Evolutionary conservation across 2,329 filamentous ascomycete genomes (phyloP), one percentile per base, ranked within the genome.

Genomic region (Coniochaeta prunicola): DNA sequence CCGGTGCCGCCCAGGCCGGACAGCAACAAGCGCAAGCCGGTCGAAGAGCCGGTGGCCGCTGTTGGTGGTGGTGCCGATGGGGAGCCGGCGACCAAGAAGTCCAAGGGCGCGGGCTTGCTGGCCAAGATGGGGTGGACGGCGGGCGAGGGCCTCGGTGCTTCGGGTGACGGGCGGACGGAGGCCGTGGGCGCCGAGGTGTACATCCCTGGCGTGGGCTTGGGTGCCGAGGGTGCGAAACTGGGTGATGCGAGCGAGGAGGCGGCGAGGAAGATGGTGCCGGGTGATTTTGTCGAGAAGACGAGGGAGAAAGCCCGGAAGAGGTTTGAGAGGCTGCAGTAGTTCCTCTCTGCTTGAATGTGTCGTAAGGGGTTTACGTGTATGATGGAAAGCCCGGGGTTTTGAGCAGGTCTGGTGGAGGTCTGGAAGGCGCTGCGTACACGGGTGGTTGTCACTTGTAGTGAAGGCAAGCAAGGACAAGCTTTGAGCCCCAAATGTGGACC

Each of bases 81-180:
- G 17, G 67, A 69, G 8, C 70, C 74, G 33, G 72, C 77, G 7
- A 68, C 69, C 31, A 68, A 68, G 56, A 73, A 77, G 60, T 85
- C 83, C 36, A 89, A 87, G 70, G 86, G 87, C 13, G 85, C 85
- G 0, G 83, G 84, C 3, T 78, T 90, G 67, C 76, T 91, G 40
- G 83, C 85, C 40, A 90, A 90, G 75, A 88, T 89, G 83, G 88
- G 88, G 28, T 90, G 87, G 87, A 83, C 76, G 24, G 76, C 79
- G 1, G 87, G 88, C 9, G 77, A 80, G 59, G 87, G 88, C 0
- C 75, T 90, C 4, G 88, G 88, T 2, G 84, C 81, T 0, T 79
- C 81, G 53, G 84, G 83, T 6, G 79, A 79, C 6, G 88, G 88
- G 0, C 78, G 83, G 48, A 88, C 82, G 0, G 81, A 86, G 56